Conservation (phyloP, 345 rosid genomes). For the Camelina neglecta region DNA sequence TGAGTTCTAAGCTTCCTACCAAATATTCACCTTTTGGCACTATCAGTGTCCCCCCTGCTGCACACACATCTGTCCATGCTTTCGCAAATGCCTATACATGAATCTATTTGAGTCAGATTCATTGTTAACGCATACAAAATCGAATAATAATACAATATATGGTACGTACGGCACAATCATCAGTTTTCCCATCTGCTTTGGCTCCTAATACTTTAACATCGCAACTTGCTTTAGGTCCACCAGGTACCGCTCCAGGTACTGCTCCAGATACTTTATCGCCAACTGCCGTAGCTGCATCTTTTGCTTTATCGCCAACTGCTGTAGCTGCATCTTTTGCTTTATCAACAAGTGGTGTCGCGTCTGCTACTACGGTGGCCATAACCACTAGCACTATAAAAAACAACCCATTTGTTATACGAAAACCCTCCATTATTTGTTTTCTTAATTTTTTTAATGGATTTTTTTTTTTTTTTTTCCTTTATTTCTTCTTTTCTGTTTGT, state of each 20-base stretch:
- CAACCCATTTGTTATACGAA: not conserved
- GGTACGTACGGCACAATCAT: conserved; percentile 43
- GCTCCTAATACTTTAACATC: conserved; percentile 48
- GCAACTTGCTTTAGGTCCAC: too few species aligned
- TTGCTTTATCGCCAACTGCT: not conserved
- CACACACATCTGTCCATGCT: conserved; percentile 52
- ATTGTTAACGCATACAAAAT: not conserved
- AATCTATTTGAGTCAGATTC: not conserved
- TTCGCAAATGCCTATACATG: conserved; percentile 44
- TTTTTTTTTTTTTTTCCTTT: not conserved
- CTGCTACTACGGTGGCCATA: conserved; percentile 23
- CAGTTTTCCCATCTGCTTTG: conserved; percentile 44
- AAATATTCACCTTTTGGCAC: conserved; percentile 52
- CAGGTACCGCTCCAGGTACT: not conserved
- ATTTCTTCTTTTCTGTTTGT: not conserved
- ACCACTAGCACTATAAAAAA: conserved; percentile 24
- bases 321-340: not conserved
- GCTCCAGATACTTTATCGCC: not conserved
- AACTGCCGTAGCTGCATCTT: not conserved
- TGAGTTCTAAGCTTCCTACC: conserved; percentile 36
- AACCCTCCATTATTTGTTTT: conserved; percentile 32
- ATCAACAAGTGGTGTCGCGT: not conserved
- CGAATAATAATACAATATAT: not conserved
- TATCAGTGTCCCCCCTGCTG: conserved; percentile 37
- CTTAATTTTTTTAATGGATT: not conserved